phyloP scores from a whole-genome alignment of 345 rosid genomes.

The Passiflora organensis region DNA sequence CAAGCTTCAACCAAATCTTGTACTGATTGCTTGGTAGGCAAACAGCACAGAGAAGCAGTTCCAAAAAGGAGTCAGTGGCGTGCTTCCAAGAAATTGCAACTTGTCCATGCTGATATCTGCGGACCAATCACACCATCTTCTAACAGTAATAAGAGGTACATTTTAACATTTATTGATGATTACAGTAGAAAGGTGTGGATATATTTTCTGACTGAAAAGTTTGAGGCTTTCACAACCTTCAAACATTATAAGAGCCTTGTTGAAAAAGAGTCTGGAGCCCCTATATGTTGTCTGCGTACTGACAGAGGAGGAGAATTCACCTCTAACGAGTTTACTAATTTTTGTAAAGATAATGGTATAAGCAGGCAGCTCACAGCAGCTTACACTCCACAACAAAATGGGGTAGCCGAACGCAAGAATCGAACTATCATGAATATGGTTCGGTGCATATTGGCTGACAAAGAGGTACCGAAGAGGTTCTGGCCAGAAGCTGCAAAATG shows the following conservation, averaged over 20 bases:
- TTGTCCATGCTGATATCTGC: background rate
- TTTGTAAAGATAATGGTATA: background rate
- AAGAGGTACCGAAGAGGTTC: background rate
- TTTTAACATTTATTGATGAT: background rate
- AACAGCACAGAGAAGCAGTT: background rate
- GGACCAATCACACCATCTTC: background rate
- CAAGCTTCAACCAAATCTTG: background rate
- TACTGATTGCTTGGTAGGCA: background rate
- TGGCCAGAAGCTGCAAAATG: background rate
- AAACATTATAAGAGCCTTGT: background rate
- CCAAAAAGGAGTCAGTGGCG: background rate
- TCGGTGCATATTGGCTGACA: background rate
- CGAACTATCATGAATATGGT: background rate
- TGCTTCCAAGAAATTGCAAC: background rate
- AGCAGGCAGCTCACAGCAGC: background rate
- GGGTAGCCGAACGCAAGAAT: background rate
- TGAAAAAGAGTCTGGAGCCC: background rate
- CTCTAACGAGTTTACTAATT: background rate
- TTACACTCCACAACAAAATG: background rate
- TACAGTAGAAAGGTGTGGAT: background rate
- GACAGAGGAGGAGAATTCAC: background rate
- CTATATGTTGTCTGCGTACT: background rate
- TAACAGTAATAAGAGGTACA: background rate
- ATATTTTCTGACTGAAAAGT: background rate
- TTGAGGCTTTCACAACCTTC: background rate